Evolutionary conservation across 2,329 filamentous ascomycete genomes (phyloP).

Genomic region (Sarocladium brachiariae): DNA sequence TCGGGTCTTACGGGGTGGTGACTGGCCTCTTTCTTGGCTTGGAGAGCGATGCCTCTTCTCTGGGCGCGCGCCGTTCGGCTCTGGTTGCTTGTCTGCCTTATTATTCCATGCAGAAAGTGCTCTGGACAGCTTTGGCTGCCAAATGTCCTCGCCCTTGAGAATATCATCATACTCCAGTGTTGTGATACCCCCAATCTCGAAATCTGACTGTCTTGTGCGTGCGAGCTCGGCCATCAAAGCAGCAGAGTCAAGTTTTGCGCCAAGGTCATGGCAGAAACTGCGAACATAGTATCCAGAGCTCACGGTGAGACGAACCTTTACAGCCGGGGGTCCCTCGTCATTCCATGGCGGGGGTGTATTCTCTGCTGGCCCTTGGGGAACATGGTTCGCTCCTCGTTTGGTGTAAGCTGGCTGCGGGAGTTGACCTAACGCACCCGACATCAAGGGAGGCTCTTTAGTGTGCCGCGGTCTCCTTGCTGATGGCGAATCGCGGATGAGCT

Average conservation of each 20-base stretch:
- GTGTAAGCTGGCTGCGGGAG: conserved; percentile 37
- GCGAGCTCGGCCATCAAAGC: conserved; percentile 81
- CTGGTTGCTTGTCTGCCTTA: conserved; percentile 15
- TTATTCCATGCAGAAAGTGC: conserved; percentile 40
- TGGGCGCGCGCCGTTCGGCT: conserved; percentile 14
- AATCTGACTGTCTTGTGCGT: conserved; percentile 75
- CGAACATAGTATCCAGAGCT: conserved; percentile 96
- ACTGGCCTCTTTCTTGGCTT: conserved; percentile 12
- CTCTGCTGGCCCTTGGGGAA: conserved; percentile 39
- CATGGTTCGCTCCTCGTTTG: conserved; percentile 43
- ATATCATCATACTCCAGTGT: conserved; percentile 76
- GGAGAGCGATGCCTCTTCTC: conserved; percentile 12
- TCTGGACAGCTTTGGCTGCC: conserved; percentile 64
- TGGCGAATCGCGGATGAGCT: conserved; percentile 45
- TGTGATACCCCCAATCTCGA: conserved; percentile 59
- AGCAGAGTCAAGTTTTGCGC: conserved; percentile 70
- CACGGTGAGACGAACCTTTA: conserved; percentile 80
- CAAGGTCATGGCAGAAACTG: conserved; percentile 87
- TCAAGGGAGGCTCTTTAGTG: conserved; percentile 34
- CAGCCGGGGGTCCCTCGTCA: conserved; percentile 65
- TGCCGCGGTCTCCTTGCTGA: conserved; percentile 21
- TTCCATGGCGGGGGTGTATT: conserved; percentile 49
- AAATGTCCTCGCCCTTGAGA: conserved; percentile 67
- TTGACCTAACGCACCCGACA: conserved; percentile 51
- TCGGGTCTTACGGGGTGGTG: conserved; percentile 22